Conservation (phyloP, 306 rosid genomes). For the Abrus precatorius region DNA sequence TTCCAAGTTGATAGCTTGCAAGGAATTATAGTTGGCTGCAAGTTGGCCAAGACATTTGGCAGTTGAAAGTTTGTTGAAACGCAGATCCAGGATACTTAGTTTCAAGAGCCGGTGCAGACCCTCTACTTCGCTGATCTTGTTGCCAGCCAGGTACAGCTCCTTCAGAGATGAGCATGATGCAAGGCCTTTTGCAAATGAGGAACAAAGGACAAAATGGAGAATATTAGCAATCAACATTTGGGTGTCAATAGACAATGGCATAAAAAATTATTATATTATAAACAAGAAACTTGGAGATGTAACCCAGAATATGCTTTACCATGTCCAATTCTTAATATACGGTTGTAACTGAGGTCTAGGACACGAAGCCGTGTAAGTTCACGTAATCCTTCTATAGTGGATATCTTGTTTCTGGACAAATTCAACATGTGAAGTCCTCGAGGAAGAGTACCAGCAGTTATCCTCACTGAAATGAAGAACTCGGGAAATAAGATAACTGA, state of each 20-base stretch:
- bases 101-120: constrained; percentile 96
- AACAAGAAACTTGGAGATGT: constrained; percentile 21
- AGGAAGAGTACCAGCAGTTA: constrained; percentile 92
- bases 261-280: background rate
- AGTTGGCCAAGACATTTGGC: constrained; percentile 95
- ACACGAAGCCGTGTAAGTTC: constrained; percentile 93
- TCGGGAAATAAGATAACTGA: constrained; percentile 33
- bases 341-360: constrained; percentile 89
- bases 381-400: constrained; percentile 86
- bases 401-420: constrained; percentile 82
- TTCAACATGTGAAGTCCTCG: constrained; percentile 90
- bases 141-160: constrained; percentile 96
- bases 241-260: constrained; percentile 18
- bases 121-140: constrained; percentile 95
- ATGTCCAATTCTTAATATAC: constrained; percentile 84
- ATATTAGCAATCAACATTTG: constrained; percentile 39
- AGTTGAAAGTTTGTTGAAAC: constrained; percentile 90
- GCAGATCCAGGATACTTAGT: constrained; percentile 80
- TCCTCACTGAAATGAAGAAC: constrained; percentile 68
- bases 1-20: constrained; percentile 90
- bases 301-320: constrained; percentile 62
- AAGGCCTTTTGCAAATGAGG: constrained; percentile 63
- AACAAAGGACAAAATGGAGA: constrained; percentile 32
- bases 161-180: constrained; percentile 91
- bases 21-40: constrained; percentile 89